Base-by-base conservation (phyloP, 225 moss, liverwort and hornwort genomes). In the Bryoerythrophyllum caledonicum region DNA sequence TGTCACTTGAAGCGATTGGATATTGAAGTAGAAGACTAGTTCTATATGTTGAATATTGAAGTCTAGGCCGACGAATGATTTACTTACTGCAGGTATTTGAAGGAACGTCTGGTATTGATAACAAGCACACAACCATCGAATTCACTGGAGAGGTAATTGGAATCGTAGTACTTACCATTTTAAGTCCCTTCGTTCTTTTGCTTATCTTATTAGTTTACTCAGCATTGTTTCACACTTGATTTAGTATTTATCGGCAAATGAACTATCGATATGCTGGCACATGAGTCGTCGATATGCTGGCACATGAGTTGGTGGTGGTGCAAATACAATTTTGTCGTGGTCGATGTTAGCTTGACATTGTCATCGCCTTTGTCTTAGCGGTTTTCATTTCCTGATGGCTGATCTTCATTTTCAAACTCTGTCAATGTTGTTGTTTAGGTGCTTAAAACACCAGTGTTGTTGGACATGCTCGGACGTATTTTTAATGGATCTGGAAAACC, bases 381-480 rank as follows among this genome's bases (percentile, higher is more conserved):
- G 1, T 28, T 46, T 67, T 7, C 1, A 58, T 58, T 21, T 7
- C n/a, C 15, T 53, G 49, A 9, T 12, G 23, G 3, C 13, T 26
- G 27, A 6, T 44, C 38, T n/a, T 48, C 38, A 0, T 20, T 41
- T 34, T 71, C 1, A 10, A 15, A 23, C 10, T 23, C 23, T 54
- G 9, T 0, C 54, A 54, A 54, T 63, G 23, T 58, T 19, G n/a
- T n/a, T n/a, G 7, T 76, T 52, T 0, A 90, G 90, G 90, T 90
- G 48, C 75, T 97, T 55, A 93, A 89, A 76, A 94, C 97, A 14
- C 94, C 93, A 0, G 94, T 97, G 59, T 97, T 94, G 8, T 73
- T 93, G 89, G 97, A 97, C 85, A 97, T 97, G 97, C 83, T 97
- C 40, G 97, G 97, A 44, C 93, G 97, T 48, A 94, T 97, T 67